A percentile compares a stretch with the other conserved stretches of the same genome.
Conservation (phyloP, 768 basidiomycete genomes). For the Dendrothele bispora region DNA sequence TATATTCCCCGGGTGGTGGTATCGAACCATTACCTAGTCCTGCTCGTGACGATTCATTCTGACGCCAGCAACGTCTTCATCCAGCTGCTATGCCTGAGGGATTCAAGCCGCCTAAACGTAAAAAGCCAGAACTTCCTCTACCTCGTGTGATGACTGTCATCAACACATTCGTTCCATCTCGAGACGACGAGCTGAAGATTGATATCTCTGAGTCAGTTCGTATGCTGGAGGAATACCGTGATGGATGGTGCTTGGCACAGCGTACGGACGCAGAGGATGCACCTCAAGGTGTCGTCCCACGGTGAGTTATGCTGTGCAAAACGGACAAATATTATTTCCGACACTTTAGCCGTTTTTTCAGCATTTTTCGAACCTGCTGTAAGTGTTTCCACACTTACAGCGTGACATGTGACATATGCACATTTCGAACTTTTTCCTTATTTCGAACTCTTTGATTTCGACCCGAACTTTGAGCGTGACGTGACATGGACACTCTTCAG, state of each 20-base stretch:
- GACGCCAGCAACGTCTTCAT: slow-evolving; percentile 22
- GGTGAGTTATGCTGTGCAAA: too few relatives aligned
- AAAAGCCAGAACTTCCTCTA: slow-evolving; percentile 22
- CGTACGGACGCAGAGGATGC: slow-evolving; percentile 46
- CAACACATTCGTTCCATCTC: slow-evolving; percentile 48
- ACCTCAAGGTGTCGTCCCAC: slow-evolving; percentile 48
- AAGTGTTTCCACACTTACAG: too few relatives aligned
- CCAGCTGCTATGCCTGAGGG: slow-evolving; percentile 10
- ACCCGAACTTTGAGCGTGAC: too few relatives aligned
- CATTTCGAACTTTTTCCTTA: too few relatives aligned
- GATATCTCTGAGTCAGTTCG: slow-evolving; percentile 55
- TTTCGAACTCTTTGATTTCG: too few relatives aligned
- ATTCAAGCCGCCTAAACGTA: too few relatives aligned
- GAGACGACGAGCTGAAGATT: slow-evolving; percentile 54
- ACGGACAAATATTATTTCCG: too few relatives aligned
- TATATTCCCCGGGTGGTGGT: too few relatives aligned
- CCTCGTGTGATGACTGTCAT: slow-evolving; percentile 57
- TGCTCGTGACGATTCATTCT: slow-evolving; percentile 37
- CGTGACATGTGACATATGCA: too few relatives aligned
- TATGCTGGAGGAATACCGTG: slow-evolving; percentile 62
- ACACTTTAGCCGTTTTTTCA: too few relatives aligned
- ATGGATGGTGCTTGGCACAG: slow-evolving; percentile 67
- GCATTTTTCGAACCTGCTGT: too few relatives aligned
- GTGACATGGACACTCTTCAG: too few relatives aligned
- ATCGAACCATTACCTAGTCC: slow-evolving; percentile 29